A percentile compares a stretch with the other conserved stretches of the same genome.
Evolutionary conservation across 345 rosid genomes (phyloP).

Genomic region (Punica granatum): DNA sequence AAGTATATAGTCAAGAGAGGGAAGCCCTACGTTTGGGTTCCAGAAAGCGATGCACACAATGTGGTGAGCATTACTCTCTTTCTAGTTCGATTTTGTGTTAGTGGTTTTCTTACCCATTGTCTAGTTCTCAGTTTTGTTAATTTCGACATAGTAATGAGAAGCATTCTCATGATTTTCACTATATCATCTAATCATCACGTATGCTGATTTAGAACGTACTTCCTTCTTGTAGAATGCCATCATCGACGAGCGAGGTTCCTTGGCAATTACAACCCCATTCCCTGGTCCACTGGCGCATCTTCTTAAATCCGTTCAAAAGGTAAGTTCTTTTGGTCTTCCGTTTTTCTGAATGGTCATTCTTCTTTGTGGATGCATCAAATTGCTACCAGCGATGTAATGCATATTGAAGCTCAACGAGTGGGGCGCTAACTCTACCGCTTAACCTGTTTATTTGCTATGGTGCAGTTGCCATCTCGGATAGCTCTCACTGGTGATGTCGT

Average conservation of each 20-base stretch:
- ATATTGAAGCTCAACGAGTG: background rate
- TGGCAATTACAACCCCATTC: constrained; percentile 58
- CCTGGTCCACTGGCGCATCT: constrained; percentile 61
- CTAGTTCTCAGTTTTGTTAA: background rate
- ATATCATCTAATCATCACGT: no score
- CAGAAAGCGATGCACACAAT: constrained; percentile 68
- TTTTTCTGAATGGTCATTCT: background rate
- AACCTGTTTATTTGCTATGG: constrained; percentile 1
- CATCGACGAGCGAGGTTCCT: constrained; percentile 77
- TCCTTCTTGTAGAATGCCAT: constrained; percentile 50
- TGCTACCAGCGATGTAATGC: background rate
- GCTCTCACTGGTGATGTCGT: constrained; percentile 70
- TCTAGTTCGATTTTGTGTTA: background rate
- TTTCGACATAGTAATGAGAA: background rate
- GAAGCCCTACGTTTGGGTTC: constrained; percentile 77
- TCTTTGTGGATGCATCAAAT: background rate
- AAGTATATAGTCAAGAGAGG: constrained; percentile 67
- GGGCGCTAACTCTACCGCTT: background rate
- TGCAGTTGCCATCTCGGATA: constrained; percentile 70
- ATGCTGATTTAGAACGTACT: background rate
- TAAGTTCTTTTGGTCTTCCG: background rate
- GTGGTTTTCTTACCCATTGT: background rate
- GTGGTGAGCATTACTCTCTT: constrained; percentile 24
- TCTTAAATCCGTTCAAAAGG: constrained; percentile 24
- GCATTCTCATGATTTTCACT: background rate